Percentiles rank a stretch among this genome's conserved stretches.
Evolutionary conservation across 2,329 filamentous ascomycete genomes (phyloP).

Genomic region (Cladosporium sphaerospermum): DNA sequence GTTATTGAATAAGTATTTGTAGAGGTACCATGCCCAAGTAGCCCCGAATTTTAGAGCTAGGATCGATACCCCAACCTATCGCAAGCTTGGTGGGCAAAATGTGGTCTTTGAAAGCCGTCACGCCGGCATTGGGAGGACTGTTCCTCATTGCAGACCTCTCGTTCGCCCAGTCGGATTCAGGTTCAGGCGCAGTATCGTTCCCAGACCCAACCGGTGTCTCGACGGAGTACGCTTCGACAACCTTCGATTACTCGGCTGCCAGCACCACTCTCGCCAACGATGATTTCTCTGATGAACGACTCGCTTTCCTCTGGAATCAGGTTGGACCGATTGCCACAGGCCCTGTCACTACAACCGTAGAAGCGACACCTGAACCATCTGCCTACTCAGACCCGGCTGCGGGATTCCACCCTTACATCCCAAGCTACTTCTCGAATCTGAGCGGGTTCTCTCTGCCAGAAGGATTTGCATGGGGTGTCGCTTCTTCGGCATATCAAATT

Average conservation of each 20-base stretch:
- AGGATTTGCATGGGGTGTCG: conserved; percentile 16
- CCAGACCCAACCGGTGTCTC: conserved; percentile 26
- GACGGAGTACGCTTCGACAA: conserved; percentile 27
- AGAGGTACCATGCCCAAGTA: not conserved
- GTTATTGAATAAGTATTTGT: not conserved
- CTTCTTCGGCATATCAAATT: conserved; percentile 23
- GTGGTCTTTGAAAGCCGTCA: not conserved
- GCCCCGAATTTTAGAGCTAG: not conserved
- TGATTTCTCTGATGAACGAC: conserved; percentile 42
- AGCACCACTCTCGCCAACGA: conserved; percentile 38
- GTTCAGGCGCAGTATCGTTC: conserved; percentile 21
- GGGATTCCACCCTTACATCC: conserved; percentile 39
- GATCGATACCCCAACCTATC: not conserved
- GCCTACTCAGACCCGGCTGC: conserved; percentile 25
- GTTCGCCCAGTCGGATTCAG: not conserved
- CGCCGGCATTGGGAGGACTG: not conserved
- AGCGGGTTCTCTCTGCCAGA: conserved; percentile 31
- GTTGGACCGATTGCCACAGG: conserved; percentile 23
- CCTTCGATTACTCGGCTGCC: conserved; percentile 38
- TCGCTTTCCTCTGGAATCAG: conserved; percentile 34
- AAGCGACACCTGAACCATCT: conserved; percentile 29
- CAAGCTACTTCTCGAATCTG: conserved; percentile 29
- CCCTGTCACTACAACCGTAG: conserved; percentile 23
- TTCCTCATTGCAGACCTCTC: not conserved
- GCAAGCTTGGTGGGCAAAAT: not conserved